These are phyloP conservation scores for Cordyceps farinosa DNA, from an alignment of 2,329 filamentous ascomycete genomes.

Conservation along the genomic window DNA sequence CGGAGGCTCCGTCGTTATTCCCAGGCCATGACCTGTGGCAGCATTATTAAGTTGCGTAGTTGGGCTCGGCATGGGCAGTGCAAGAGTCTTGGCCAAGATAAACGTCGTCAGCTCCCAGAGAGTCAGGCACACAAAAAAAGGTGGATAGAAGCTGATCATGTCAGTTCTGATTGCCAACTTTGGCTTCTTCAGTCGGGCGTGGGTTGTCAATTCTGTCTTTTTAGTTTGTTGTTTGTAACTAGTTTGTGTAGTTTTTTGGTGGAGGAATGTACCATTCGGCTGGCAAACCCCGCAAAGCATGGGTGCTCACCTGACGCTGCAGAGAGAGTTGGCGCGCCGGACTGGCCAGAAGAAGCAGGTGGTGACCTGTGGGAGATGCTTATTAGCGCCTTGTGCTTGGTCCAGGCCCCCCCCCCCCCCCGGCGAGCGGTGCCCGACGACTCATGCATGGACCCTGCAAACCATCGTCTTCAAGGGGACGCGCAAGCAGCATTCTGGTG, in stretches of 20 bases:
- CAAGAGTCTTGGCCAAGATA: not conserved
- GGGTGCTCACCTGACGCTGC: conserved; percentile 1
- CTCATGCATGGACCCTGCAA: not conserved
- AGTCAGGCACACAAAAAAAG: not conserved
- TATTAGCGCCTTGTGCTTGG: not conserved
- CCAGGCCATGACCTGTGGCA: not conserved
- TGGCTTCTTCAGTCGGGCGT: not conserved
- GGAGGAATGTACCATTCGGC: not conserved
- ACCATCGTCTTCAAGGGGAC: not conserved
- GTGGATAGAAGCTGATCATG: no score
- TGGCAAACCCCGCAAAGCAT: not conserved
- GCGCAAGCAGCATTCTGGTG: not conserved
- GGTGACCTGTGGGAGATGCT: not conserved
- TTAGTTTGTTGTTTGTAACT: not conserved
- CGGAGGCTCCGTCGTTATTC: not conserved
- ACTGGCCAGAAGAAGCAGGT: conserved; percentile 8
- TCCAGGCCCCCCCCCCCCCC: not conserved
- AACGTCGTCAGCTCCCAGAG: not conserved
- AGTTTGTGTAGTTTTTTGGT: not conserved
- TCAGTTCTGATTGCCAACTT: not conserved
- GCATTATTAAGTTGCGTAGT: no score
- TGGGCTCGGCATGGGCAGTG: not conserved
- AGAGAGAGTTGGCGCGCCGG: not conserved
- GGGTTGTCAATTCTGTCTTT: not conserved
- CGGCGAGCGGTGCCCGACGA: not conserved